Evolutionary conservation across 352 stramenopile genomes (phyloP), one percentile per base, ranked within the genome.

Genomic region (Phytophthora pinifolia): DNA sequence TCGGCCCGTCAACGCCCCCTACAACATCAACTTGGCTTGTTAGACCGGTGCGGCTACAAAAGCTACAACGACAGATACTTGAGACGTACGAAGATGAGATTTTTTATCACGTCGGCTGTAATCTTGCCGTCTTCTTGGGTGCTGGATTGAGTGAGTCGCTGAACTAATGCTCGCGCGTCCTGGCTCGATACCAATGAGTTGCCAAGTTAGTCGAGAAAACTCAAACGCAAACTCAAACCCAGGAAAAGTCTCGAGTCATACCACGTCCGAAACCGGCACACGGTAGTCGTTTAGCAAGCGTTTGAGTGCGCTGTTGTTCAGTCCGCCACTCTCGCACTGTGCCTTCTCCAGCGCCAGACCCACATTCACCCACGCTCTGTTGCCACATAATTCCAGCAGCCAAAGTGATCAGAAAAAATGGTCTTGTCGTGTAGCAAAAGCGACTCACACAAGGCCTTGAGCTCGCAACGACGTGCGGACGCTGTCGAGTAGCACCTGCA

Each of bases 261-360:
- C 80, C 31, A 89, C 79, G 53, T 91, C 81, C 0, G 76, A 82
- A 14, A 88, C 59, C n/a, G 57, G 25, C 29, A 88, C 58, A 1
- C 71, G 66, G 45, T 62, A 65, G 12, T 83, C 72, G 6, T 61
- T 70, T 20, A 88, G 75, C 51, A 86, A 56, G 1, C 73, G 75
- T 55, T 88, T 88, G 58, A 91, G 63, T 20, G 59, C 65, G 5
- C 69, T 56, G 34, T 78, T 85, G 1, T 69, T 78, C 9, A 91
- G 33, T n/a, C 68, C 70, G 1, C 36, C 57, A 43, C 50, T 67
- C 6, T 84, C 76, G 8, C 45, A 54, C 15, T 76, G 63, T 0
- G 66, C 58, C 12, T 79, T 80, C 37, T 89, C 78, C 10, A 89
- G 52, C 9, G 60, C 68, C 33, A 79, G 49, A 14, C 72, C 74